Conservation (phyloP, 2,329 filamentous ascomycete species). For the Myriosclerotinia duriaeana region DNA sequence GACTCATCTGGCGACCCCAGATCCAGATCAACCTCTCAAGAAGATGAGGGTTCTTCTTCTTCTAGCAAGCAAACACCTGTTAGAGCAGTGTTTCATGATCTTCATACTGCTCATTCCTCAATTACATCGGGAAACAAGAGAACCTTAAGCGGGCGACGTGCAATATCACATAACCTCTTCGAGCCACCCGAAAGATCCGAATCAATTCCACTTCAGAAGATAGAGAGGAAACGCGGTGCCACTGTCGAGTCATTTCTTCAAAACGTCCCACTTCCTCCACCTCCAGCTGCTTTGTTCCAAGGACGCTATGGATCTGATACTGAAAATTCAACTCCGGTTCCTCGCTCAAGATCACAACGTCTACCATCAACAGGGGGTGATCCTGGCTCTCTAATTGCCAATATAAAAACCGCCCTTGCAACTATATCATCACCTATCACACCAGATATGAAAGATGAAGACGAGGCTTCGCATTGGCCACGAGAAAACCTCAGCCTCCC, state of each 20-base stretch:
- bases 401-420: constrained; percentile 22
- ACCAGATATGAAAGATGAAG: constrained; percentile 7
- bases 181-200: constrained; percentile 25
- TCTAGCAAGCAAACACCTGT: constrained; percentile 29
- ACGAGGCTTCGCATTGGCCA: constrained; percentile 15
- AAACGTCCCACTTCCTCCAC: constrained; percentile 27
- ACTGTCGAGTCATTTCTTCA: constrained; percentile 22
- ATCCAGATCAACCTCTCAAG: constrained; percentile 21
- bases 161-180: constrained; percentile 19
- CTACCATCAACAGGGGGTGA: not conserved
- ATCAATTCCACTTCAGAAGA: constrained; percentile 32
- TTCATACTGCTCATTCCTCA: constrained; percentile 35
- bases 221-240: constrained; percentile 19
- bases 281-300: constrained; percentile 21
- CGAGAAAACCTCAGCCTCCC: constrained; percentile 3
- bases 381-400: constrained; percentile 14
- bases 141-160: constrained; percentile 22
- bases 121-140: constrained; percentile 37
- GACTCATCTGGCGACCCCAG: constrained; percentile 2
- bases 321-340: constrained; percentile 14
- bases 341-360: constrained; percentile 18
- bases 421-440: constrained; percentile 19
- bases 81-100: constrained; percentile 36
- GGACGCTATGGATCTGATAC: constrained; percentile 14
- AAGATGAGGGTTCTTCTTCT: not conserved